Conservation (phyloP, 768 basidiomycete species). For the Tulasnella sp. region DNA sequence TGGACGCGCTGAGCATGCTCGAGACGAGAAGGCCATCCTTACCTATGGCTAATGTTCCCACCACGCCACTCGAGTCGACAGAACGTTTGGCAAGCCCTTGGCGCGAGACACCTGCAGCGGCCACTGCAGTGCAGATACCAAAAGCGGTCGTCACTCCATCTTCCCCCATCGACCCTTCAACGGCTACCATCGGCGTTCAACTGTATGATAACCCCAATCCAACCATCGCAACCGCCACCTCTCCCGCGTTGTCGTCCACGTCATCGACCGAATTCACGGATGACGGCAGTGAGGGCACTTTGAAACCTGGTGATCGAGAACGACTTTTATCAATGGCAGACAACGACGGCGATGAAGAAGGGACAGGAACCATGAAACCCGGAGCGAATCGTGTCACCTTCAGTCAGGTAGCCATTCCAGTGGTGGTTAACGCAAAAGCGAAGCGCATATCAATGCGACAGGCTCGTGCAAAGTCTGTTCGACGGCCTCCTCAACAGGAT, state of each 20-base stretch:
- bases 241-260: constrained; percentile 16
- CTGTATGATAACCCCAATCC: background rate
- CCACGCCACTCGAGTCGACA: background rate
- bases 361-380: constrained; percentile 12
- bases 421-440: background rate
- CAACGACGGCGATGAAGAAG: constrained; percentile 17
- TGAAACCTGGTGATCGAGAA: constrained; percentile 16
- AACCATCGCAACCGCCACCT: background rate
- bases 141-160: constrained; percentile 6
- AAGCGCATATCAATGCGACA: constrained; percentile 10
- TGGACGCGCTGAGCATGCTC: background rate
- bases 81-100: background rate
- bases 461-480: constrained; percentile 8
- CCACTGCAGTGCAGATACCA: background rate
- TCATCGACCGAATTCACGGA: constrained; percentile 17
- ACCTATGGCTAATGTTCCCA: background rate
- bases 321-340: constrained; percentile 11
- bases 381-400: background rate
- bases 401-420: background rate
- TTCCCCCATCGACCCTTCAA: background rate
- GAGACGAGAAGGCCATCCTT: background rate
- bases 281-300: constrained; percentile 24
- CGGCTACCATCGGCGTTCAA: background rate
- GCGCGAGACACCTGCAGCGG: background rate
- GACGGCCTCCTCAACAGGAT: background rate